Base-by-base conservation (phyloP, 2,329 filamentous ascomycete genomes). In the Xylariaceae sp. region DNA sequence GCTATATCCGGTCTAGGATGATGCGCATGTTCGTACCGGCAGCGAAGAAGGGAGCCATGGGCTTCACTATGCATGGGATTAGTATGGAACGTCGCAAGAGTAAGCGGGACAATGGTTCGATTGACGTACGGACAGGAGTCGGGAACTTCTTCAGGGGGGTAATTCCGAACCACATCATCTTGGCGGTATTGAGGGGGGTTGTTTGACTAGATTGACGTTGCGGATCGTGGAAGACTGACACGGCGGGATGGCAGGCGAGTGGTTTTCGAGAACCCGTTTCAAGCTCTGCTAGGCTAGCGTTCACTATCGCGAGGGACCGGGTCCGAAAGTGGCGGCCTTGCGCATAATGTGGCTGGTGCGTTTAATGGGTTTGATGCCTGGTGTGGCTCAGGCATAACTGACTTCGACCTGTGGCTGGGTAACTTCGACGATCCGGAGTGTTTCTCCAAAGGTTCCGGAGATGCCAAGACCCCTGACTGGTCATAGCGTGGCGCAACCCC, bases 1-100 rank as follows among this genome's bases (percentile, higher is more conserved):
- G 18, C 11, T 3, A 30, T 6, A 13, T 54, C 53, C 30, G 49
- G 3, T 18, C 10, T 30, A 30, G 45, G 3, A 42, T 47, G 37
- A 51, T 53, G 53, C 30, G 30, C 35, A 48, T 62, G 37, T 82
- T 30, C 89, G 74, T 94, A 96, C 93, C 92, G 76, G 93, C 93
- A 77, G 84, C 82, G 83, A 92, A 94, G 86, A 97, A 97, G 70
- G 93, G 93, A 76, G 85, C 86, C 87, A 95, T 87, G 71, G 93
- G 92, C 83, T 85, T 85, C 80, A 90, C 93, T 97, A 74, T 66
- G 58, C 65, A 64, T 71, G 63, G 72, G 51, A 71, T 70, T 64
- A 71, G 66, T 65, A 71, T 57, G 51, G 3, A 37, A 53, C 61
- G 17, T 55, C 52, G 50, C 51, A 58, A 39, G 23, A 51, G 45